Base-by-base conservation (phyloP, 305 asterid genomes). In the Solanum hybrid region DNA sequence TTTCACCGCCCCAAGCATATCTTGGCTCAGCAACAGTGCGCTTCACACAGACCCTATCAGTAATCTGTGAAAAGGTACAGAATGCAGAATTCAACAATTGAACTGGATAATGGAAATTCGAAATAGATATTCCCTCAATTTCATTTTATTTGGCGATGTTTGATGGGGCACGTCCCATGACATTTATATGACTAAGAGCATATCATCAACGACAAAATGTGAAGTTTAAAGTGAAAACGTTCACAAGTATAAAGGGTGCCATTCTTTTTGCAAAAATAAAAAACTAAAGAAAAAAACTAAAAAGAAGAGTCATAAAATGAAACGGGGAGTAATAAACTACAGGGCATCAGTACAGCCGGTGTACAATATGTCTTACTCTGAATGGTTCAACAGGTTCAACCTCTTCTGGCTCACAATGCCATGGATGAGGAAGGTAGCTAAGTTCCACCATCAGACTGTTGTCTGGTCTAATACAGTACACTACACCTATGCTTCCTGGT, bases 391-490 rank as follows among this genome's bases (percentile, higher is more conserved):
- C 98, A 31, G 94, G 96, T 93, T 97, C 99, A 88, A 96, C 97
- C 92, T 97, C 99, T 94, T 97, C 99, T 34, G 99, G 99, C 94
- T 97, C 99, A 91, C 99, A 96, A 91, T 94, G 99, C 99, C 99
- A 97, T 16, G 98, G 98, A 91, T 95, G 92, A 91, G 97, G 96
- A 92, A 97, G 99, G 95, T 97, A 97, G 93, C 98, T 95, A 69
- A 97, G 95, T 79, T 97, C 98, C 92, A 97, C 91, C 86, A 96
- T 88, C 73, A 97, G 92, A 93, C 99, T 93, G 90, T 94, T 94
- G 92, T 97, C 99, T 78, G 99, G 99, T 91, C 99, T 92, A 79
- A 97, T 93, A 90, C 96, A 96, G 93, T 94, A 95, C 28, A 97
- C 99, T 42, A 96, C 94, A 83, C 99, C 99, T 83, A 95, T 93